Base-by-base conservation (phyloP, 1,284 basidiomycete genomes). In the Phylloboletellus chloephorus region DNA sequence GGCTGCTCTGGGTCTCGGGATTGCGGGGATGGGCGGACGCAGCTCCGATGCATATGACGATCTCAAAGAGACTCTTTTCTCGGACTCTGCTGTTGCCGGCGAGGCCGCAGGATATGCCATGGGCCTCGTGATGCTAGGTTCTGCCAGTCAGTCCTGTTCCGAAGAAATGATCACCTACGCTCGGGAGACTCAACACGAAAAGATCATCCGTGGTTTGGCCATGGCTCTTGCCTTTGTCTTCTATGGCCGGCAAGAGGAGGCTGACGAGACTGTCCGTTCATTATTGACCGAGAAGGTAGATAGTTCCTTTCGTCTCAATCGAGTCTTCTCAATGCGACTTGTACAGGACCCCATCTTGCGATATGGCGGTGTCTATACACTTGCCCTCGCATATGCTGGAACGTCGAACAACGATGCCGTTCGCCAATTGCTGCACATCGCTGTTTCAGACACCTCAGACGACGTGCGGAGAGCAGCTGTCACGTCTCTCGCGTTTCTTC, bases 141-240 rank as follows among this genome's bases (percentile, higher is more conserved):
- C 89, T 5, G 92, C 80, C 12, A 82, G 80, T 40, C 71, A 73
- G 31, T 82, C 79, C 29, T 79, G 82, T 36, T 79, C 91, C 16
- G 82, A 88, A 17, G 94, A 98, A 67, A 97, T 96, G 92, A 69
- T 96, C 41, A 76, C 83, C 32, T 98, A 97, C 59, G 91, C 94
- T 16, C 78, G 85, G 47, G 94, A 98, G 61, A 97, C 94, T 1
- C 90, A 94, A 56, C 94, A 97, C 61, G 94, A 98, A 71, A 98
- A 97, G 70, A 97, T 97, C 57, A 96, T 97, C 47, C 82, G 94
- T 38, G 91, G 92, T 54, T 73, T 97, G 46, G 89, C 91, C 10
- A 76, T 98, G 52, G 94, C 93, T 29, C 73, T 93, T 37, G 89
- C 89, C 2, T 88, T 97, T 60, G 75, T 95, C 47, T 89, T 79